These are phyloP conservation scores for Steccherinum ochraceum DNA, from an alignment of 768 basidiomycete species.

Conservation along the genomic window DNA sequence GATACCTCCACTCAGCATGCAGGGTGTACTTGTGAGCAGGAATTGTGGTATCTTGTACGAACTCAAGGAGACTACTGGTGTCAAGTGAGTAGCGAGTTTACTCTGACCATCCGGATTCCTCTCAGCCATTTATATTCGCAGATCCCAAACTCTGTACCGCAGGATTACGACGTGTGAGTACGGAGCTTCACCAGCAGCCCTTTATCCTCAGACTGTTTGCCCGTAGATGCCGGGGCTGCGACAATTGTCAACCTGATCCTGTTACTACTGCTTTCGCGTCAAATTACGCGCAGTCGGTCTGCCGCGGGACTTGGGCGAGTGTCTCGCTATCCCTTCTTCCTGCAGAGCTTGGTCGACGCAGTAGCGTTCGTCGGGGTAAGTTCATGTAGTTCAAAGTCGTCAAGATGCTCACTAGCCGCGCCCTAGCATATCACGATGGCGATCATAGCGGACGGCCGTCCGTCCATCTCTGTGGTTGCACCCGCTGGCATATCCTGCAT, in stretches of 20 bases:
- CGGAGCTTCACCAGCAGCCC: not conserved
- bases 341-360: slow-evolving; percentile 74
- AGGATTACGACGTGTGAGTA: slow-evolving; percentile 41
- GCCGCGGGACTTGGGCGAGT: slow-evolving; percentile 74
- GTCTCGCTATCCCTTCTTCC: slow-evolving; percentile 78
- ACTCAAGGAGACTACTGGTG: slow-evolving; percentile 56
- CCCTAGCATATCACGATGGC: slow-evolving; percentile 79
- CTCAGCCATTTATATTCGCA: not conserved
- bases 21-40: slow-evolving; percentile 66
- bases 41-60: slow-evolving; percentile 76
- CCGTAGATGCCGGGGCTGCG: slow-evolving; percentile 66
- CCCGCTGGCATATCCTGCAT: slow-evolving; percentile 82
- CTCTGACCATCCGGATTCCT: not conserved
- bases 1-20: slow-evolving; percentile 50
- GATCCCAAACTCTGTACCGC: slow-evolving; percentile 33
- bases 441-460: slow-evolving; percentile 74
- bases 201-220: not conserved
- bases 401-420: too few species aligned
- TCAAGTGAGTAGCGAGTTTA: slow-evolving; percentile 58
- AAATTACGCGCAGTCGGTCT: slow-evolving; percentile 69
- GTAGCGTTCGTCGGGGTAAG: slow-evolving; percentile 73
- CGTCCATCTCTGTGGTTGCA: slow-evolving; percentile 74
- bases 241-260: slow-evolving; percentile 61
- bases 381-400: not conserved
- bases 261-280: slow-evolving; percentile 63